Evolutionary conservation across 2,329 filamentous ascomycete species (phyloP).

Genomic region (Clarireedia paspali): DNA sequence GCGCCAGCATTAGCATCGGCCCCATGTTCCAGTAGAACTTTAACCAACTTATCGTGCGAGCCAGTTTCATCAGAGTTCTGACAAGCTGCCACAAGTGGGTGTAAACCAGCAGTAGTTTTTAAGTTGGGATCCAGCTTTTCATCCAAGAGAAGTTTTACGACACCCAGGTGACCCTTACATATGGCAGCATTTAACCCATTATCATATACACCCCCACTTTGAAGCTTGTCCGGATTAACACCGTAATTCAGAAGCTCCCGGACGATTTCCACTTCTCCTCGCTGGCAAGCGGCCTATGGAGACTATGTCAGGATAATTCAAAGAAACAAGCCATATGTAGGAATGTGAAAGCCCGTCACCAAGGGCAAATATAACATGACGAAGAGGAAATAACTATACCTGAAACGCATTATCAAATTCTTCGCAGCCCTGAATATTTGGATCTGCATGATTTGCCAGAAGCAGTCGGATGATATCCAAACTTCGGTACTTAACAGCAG

Average conservation of each 20-base stretch:
- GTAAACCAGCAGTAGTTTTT: background rate
- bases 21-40: background rate
- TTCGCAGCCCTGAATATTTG: background rate
- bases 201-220: background rate
- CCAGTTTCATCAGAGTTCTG: background rate
- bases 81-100: background rate
- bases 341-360: background rate
- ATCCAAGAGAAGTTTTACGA: background rate
- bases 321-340: background rate
- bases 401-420: background rate
- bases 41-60: background rate
- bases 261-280: background rate
- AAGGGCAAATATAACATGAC: background rate
- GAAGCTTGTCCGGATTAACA: background rate
- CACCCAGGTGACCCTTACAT: background rate
- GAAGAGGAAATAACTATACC: background rate
- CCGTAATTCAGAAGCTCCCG: background rate
- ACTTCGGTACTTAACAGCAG: background rate
- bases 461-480: background rate
- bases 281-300: background rate
- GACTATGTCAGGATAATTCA: background rate
- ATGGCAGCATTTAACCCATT: background rate
- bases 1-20: background rate
- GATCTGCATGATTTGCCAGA: background rate
- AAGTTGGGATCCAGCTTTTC: background rate